Evolutionary conservation across 768 basidiomycete genomes (phyloP), one percentile per base, ranked within the genome.

Genomic region (Russula dissimulans): DNA sequence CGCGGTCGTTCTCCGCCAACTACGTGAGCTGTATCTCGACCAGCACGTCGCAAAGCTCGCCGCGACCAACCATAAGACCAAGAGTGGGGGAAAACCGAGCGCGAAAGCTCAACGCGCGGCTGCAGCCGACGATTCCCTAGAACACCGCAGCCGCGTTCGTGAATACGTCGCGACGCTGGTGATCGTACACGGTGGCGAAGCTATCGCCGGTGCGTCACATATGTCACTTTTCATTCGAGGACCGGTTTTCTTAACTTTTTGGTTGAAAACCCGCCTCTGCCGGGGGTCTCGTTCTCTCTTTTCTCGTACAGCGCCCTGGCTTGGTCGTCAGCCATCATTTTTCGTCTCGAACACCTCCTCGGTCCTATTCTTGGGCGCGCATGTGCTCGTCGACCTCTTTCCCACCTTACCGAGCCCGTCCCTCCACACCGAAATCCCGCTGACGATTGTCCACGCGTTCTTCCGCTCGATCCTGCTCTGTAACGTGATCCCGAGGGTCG

Each of bases 161-260:
- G 59, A 66, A 41, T 42, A 57, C 18, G 1, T 64, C 22, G 49
- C 65, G 59, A 64, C 59, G 5, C 63, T 66, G 7, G 59, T 66
- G 29, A 57, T 64, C n/a, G 65, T 60, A 3, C 63, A 64, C 43
- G 65, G 65, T 54, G 65, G 65, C 12, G 65, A 66, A 18, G 65
- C 65, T 9, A 43, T 66, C 44, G 56, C 54, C 36, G 65, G 65
- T 66, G 34, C 50, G 65, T 63, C 3, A 17, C 34, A 12, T 34
- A 29, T 50, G 22, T 39, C 42, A 42, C 9, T 29, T n/a, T 56
- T 34, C 31, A 7, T 29, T 26, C 22, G 22, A 26, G 22, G 22
- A 26, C 22, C 22, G 5, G 15, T 12, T 43, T 22, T 3, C 11
- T 12, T n/a, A 42, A 31, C 22, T 26, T 26, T 31, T 5, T 44